A percentile compares a stretch with the other conserved stretches of the same genome.
These are phyloP conservation scores for Pseudocercospora pini-densiflorae DNA, from an alignment of 2,329 filamentous ascomycete genomes.

Conservation along the genomic window DNA sequence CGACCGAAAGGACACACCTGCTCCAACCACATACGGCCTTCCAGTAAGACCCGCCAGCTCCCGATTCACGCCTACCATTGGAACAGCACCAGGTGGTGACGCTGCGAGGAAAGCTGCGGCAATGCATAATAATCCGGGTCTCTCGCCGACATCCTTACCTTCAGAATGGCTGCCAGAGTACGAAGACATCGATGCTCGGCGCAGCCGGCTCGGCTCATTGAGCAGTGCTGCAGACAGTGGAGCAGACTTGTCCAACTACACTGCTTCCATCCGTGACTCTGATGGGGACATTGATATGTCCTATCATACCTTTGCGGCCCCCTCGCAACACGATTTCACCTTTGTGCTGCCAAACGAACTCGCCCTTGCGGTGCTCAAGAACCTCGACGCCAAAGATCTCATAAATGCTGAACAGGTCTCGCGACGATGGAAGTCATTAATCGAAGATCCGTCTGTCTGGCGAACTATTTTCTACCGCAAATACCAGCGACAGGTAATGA, in stretches of 20 bases:
- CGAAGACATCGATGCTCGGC: slow-evolving; percentile 30
- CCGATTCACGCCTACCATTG: slow-evolving; percentile 19
- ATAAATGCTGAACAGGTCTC: slow-evolving; percentile 61
- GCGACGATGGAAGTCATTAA: slow-evolving; percentile 60
- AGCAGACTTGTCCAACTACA: slow-evolving; percentile 40
- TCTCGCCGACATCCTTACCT: background rate
- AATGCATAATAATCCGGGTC: slow-evolving; percentile 25
- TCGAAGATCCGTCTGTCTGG: slow-evolving; percentile 65
- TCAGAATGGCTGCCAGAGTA: background rate
- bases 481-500: slow-evolving; percentile 54
- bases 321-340: slow-evolving; percentile 38
- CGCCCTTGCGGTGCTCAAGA: slow-evolving; percentile 61
- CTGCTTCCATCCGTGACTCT: slow-evolving; percentile 33
- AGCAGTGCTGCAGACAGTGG: slow-evolving; percentile 44
- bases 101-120: slow-evolving; percentile 39
- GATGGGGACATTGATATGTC: slow-evolving; percentile 40
- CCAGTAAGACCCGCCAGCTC: slow-evolving; percentile 27
- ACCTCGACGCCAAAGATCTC: slow-evolving; percentile 63
- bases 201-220: slow-evolving; percentile 36
- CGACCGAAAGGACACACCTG: slow-evolving; percentile 42
- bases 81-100: slow-evolving; percentile 35
- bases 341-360: slow-evolving; percentile 63
- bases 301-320: slow-evolving; percentile 9
- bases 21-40: slow-evolving; percentile 32
- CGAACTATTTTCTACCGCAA: slow-evolving; percentile 63